Evolutionary conservation across 352 stramenopile species (phyloP).

Genomic region (Globisporangium cederbergense): DNA sequence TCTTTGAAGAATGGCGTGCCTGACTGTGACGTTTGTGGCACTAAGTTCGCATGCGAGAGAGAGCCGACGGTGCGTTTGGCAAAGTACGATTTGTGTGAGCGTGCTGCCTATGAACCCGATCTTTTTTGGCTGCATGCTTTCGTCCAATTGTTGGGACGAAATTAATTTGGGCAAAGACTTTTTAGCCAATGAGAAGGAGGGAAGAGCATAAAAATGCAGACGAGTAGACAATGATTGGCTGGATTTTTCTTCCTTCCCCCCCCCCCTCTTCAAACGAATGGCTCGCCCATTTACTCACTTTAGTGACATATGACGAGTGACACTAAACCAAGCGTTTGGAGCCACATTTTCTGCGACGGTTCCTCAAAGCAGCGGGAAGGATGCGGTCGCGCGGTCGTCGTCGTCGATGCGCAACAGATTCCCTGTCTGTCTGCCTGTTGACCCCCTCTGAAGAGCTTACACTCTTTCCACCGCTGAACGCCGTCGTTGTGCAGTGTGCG

Average conservation of each 20-base stretch:
- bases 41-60: background rate
- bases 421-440: background rate
- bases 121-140: slow-evolving; percentile 1
- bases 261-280: slow-evolving; percentile 4
- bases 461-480: background rate
- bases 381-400: background rate
- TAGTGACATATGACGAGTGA: background rate
- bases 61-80: background rate
- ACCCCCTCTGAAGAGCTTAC: background rate
- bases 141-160: background rate
- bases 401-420: background rate
- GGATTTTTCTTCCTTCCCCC: background rate
- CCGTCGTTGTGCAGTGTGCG: background rate
- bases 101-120: background rate
- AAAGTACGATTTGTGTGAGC: background rate
- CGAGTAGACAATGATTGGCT: background rate
- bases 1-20: background rate
- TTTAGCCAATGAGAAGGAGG: background rate
- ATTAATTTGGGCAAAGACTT: background rate
- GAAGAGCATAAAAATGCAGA: background rate
- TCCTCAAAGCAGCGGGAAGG: background rate
- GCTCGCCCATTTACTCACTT: background rate
- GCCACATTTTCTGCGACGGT: background rate
- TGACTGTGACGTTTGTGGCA: background rate
- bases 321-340: background rate